Base-by-base conservation (phyloP, 1,284 basidiomycete genomes). In the Rhodotorula sp. region DNA sequence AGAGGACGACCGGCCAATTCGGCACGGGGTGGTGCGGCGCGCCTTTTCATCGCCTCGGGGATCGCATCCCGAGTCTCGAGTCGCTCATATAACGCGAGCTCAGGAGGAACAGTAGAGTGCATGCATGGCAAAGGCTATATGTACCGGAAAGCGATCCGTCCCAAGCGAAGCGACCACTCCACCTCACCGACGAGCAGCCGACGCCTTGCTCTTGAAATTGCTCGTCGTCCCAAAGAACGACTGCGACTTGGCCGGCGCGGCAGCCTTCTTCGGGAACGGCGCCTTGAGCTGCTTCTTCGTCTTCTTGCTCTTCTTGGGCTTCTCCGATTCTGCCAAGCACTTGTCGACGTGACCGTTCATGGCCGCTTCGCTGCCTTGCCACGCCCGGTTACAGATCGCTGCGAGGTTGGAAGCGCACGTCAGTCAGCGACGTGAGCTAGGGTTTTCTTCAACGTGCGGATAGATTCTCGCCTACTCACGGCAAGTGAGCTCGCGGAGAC, bases 291-390 rank as follows among this genome's bases (percentile, higher is more conserved):
- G 19, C 60, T 49, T 38, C 15, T 21, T 43, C 8, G 8, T 55
- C 54, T 55, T 14, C 54, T 55, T 55, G 26, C 18, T 55, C n/a
- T 26, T 31, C 26, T 26, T 55, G 26, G 12, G 23, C 54, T 28
- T 28, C 16, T 55, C 21, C 49, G 49, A 31, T 12, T 2, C 28
- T 6, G 28, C 43, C 43, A 64, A 50, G 64, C 61, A 69, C 52
- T 55, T n/a, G 21, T 61, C 69, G 38, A 76, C 72, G 38, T 76
- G 75, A 0, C 57, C 64, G 7, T n/a, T 45, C 60, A 76, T 66
- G 3, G 75, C 75, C n/a, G 67, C 64, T 58, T 70, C 72, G 31
- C 62, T 66, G n/a, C 68, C 72, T 1, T 43, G 23, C 12, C 69
- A 58, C 16, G 38, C n/a, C 62, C 66, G 70, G 21, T 49, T 15